Percentiles rank a stretch among this genome's conserved stretches.
phyloP scores from a whole-genome alignment of 345 rosid species.

The Eucalyptus microcorys region DNA sequence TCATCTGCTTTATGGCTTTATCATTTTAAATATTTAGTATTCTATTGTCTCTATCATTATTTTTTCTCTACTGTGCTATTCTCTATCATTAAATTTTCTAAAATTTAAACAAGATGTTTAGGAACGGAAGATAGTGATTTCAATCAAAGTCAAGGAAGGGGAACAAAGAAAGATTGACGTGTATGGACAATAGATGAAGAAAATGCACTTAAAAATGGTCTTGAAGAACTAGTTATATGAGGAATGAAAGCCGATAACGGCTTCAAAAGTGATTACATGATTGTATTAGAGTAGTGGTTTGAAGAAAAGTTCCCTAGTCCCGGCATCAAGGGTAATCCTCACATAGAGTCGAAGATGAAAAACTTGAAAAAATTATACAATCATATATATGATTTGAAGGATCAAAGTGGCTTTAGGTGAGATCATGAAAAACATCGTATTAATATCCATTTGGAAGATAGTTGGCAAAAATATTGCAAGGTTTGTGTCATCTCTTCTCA shows the following conservation, averaged over 20 bases:
- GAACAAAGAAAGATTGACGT: no score
- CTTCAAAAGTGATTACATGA: background rate
- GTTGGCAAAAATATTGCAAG: background rate
- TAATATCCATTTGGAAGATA: background rate
- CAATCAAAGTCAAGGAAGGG: background rate
- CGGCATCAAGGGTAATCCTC: background rate
- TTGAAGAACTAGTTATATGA: background rate
- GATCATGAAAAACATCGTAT: background rate
- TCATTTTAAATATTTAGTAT: background rate
- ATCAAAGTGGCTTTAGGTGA: background rate
- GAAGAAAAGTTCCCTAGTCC: background rate
- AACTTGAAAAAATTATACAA: background rate
- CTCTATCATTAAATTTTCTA: background rate
- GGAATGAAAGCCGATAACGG: background rate
- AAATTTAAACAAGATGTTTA: background rate
- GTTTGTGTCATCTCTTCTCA: background rate
- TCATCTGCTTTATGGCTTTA: background rate
- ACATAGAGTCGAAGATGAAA: background rate
- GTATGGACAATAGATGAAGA: background rate
- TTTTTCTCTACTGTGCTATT: no score
- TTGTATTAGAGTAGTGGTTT: background rate
- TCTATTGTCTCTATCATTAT: rapidly evolving
- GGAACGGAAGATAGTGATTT: background rate
- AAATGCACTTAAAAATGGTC: background rate
- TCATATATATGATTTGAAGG: background rate